Evolutionary conservation across 495 filamentous ascomycete genomes (phyloP).

Genomic region (Achaetomiella virescens): DNA sequence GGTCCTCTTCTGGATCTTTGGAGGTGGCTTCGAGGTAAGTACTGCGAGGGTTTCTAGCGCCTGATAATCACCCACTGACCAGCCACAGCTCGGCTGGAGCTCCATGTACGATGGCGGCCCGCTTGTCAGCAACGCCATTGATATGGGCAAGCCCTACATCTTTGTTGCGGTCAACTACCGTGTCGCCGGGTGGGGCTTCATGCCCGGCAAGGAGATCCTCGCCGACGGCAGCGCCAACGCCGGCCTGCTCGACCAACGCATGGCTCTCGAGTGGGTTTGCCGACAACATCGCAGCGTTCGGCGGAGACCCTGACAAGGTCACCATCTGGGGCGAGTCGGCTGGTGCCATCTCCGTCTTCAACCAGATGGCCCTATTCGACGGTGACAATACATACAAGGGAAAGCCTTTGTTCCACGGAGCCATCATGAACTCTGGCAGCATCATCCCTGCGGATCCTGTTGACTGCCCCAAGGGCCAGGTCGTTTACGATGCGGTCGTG

Average conservation of each 20-base stretch:
- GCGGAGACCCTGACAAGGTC: slow-evolving; percentile 59
- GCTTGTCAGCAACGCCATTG: slow-evolving; percentile 47
- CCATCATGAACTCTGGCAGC: slow-evolving; percentile 67
- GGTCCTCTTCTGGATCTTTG: slow-evolving; percentile 70
- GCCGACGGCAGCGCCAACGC: slow-evolving; percentile 56
- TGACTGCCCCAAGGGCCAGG: slow-evolving; percentile 57
- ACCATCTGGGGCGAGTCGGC: slow-evolving; percentile 72
- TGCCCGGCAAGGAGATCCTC: slow-evolving; percentile 57
- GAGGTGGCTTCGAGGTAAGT: slow-evolving; percentile 57
- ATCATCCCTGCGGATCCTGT: slow-evolving; percentile 58
- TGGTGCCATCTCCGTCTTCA: slow-evolving; percentile 63
- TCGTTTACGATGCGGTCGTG: slow-evolving; percentile 59
- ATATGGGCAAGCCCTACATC: slow-evolving; percentile 53
- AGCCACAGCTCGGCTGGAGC: slow-evolving; percentile 40
- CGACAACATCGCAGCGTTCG: slow-evolving; percentile 61
- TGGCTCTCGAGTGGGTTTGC: slow-evolving; percentile 60
- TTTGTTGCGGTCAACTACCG: slow-evolving; percentile 62
- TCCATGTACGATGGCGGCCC: slow-evolving; percentile 52
- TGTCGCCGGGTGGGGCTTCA: slow-evolving; percentile 54
- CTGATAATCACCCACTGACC: background rate
- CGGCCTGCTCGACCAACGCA: slow-evolving; percentile 60
- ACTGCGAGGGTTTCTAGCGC: too few relatives aligned
- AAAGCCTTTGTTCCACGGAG: slow-evolving; percentile 61
- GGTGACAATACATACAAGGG: slow-evolving; percentile 66
- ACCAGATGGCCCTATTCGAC: slow-evolving; percentile 64